Evolutionary conservation across 2,329 filamentous ascomycete genomes (phyloP).

Genomic region (Trichoderma sp.): DNA sequence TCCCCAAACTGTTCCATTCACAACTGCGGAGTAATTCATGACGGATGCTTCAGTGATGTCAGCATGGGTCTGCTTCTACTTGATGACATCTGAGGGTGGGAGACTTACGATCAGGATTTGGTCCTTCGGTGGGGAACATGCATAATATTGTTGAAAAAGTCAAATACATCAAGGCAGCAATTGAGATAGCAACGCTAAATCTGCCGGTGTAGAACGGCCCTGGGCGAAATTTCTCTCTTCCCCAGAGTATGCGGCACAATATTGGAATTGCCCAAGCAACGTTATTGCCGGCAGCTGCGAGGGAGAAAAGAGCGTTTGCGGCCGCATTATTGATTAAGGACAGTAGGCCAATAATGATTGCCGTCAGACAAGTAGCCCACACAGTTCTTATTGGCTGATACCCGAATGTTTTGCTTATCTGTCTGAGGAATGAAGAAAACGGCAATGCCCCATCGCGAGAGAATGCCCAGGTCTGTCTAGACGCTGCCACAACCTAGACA

Average conservation of each 20-base stretch:
- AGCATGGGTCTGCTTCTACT: not conserved
- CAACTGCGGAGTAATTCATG: constrained; percentile 5
- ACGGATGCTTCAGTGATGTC: not conserved
- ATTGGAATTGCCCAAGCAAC: constrained; percentile 2
- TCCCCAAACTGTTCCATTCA: constrained; percentile 1
- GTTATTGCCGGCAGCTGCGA: not conserved
- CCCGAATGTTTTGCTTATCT: not conserved
- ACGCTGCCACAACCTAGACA: constrained; percentile 3
- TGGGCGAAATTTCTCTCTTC: not conserved
- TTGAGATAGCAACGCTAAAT: not conserved
- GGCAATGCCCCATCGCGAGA: not conserved
- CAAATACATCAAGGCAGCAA: not conserved
- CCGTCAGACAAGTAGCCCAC: not conserved
- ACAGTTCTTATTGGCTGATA: constrained; percentile 6
- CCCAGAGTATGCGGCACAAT: not conserved
- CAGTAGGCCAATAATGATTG: not conserved
- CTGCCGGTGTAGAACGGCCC: constrained; percentile 1
- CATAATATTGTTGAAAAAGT: not conserved
- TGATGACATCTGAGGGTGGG: too few species aligned
- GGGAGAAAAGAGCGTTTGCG: not conserved
- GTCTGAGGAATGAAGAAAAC: not conserved
- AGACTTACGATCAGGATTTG: constrained; percentile 7
- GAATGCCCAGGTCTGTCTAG: constrained; percentile 7
- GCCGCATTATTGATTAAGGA: constrained; percentile 5
- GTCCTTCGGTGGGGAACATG: constrained; percentile 10